Base-by-base conservation (phyloP, 345 rosid species). In the Nasturtium officinale region DNA sequence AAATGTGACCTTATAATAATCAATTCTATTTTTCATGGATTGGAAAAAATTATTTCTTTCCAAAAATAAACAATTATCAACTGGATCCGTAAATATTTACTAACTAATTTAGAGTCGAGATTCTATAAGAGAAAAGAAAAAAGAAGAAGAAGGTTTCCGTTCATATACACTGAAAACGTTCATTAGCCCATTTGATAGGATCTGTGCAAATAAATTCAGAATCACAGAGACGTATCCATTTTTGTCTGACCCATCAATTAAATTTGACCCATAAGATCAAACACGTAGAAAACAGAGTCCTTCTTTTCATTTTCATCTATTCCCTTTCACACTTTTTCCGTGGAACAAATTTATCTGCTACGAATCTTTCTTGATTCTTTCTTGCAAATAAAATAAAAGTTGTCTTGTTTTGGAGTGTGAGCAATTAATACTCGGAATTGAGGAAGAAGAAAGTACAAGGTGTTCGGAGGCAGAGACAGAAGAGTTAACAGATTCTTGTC, bases 331-430 rank as follows among this genome's bases (percentile, higher is more conserved):
- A 61, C 64, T 32, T 62, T 69, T 43, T 23, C 20, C 38, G 60
- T 66, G 46, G 51, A 58, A 48, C 11, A 66, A 20, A 52, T 13
- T 20, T 59, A 35, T 48, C 65, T 59, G 40, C 23, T 6, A 66
- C 55, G 16, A 57, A 28, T 72, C 76, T 71, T 72, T 28, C 18
- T 4, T 11, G 47, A 10, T 37, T 55, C 17, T 72, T 72, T 65
- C 51, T 16, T 51, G 2, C 35, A 42, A 29, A 55, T 5, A n/a
- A 57, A 37, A n/a, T n/a, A n/a, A 18, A 74, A 57, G 33, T 69
- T 79, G 77, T 85, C 79, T 32, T 74, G 29, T 75, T 47, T 57
- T 13, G 28, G 20, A 15, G 61, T 17, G 52, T 26, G 52, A 51
- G 23, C 21, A 62, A 45, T 2, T 45, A 0, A n/a, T 26, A 47